Evolutionary conservation across 2,329 filamentous ascomycete species (phyloP).

Genomic region (Cercospora zeae-maydis): DNA sequence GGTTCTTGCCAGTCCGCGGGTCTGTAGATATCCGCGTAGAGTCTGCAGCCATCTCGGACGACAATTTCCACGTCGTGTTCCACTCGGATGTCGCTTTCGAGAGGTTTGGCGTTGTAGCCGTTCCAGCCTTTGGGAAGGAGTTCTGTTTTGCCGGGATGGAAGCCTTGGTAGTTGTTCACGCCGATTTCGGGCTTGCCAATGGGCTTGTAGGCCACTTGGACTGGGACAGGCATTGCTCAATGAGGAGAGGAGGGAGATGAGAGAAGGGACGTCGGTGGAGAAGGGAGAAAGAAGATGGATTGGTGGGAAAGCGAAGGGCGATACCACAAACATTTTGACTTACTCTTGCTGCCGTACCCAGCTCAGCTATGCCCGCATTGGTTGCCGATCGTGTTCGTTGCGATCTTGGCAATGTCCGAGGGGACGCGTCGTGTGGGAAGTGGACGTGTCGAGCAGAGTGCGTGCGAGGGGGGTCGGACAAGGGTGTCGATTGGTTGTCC

Average conservation of each 20-base stretch:
- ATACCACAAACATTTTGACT: background rate
- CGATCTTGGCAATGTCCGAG: background rate
- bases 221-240: conserved; percentile 11
- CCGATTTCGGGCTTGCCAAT: conserved; percentile 39
- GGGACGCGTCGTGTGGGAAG: background rate
- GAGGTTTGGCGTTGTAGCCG: conserved; percentile 36
- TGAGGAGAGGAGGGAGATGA: background rate
- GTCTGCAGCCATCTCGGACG: conserved; percentile 42
- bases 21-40: conserved; percentile 48
- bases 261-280: background rate
- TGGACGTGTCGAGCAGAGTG: background rate
- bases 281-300: background rate
- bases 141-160: conserved; percentile 41
- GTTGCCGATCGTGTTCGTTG: background rate
- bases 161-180: conserved; percentile 43
- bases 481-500: background rate
- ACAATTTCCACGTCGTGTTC: conserved; percentile 47
- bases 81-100: conserved; percentile 42
- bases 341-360: background rate
- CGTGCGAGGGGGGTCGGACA: background rate
- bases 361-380: background rate
- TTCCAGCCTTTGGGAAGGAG: conserved; percentile 41
- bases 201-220: conserved; percentile 27
- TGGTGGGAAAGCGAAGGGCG: background rate
- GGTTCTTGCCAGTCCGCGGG: conserved; percentile 36